Base-by-base conservation (phyloP, 2,329 filamentous ascomycete genomes). In the Claviceps purpurea region DNA sequence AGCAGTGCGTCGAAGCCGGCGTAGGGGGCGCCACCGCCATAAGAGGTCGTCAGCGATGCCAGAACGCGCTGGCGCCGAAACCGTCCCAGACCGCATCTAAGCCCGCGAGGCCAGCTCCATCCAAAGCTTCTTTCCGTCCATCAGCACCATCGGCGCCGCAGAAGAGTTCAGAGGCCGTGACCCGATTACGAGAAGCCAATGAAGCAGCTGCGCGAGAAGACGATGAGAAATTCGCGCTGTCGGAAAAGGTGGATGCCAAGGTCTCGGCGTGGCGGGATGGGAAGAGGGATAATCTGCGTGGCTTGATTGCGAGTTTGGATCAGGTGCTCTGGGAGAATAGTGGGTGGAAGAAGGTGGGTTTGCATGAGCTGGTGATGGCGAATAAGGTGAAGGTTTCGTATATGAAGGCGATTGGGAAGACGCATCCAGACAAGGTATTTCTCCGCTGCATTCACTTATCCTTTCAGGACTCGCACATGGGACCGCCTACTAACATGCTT, bases 321-420 rank as follows among this genome's bases (percentile, higher is more conserved):
- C 79, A 76, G 41, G 89, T 98, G 30, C 75, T 98, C 30, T 98
- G 93, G 93, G 83, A 88, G 57, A 84, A 84, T 43, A 88, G 89
- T 56, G 89, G 89, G 4, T 98, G 93, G 93, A 96, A 95, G 73
- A 95, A 94, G 73, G 84, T 97, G 52, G 89, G 89, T 37, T 81
- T 98, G 81, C 85, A 90, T 57, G 93, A 98, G 71, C 69, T 98
- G 59, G 85, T 98, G 50, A 79, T 95, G 77, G 83, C 89, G 38
- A 89, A 87, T 59, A 95, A 91, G 75, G 93, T 97, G 66, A 98
- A 98, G 79, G 85, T 98, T 57, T 76, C 87, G 55, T 98, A 98
- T 66, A 97, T 98, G 93, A 96, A 95, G 78, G 93, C 91, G 5
- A 97, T 98, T 76, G 88, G 85, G 11, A 97, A 96, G 76, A 93